A percentile compares a stretch with the other conserved stretches of the same genome.
phyloP scores from a whole-genome alignment of 306 rosid genomes.

The Cicer bijugum region DNA sequence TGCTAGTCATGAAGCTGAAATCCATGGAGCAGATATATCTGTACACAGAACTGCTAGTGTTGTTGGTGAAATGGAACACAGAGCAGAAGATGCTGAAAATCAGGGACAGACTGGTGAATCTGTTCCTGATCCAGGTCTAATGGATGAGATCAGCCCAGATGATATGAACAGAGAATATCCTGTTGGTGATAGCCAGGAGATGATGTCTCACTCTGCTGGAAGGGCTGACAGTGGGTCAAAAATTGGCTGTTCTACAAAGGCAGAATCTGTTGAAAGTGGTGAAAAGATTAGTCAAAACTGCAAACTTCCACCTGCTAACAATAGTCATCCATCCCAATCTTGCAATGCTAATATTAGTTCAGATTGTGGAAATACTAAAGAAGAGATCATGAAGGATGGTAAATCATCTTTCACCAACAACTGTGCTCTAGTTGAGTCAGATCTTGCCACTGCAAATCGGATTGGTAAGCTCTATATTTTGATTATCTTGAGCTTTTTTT shows the following conservation, averaged over 20 bases:
- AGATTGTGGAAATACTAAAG: slow-evolving; percentile 64
- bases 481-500: slow-evolving; percentile 24
- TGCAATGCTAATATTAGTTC: slow-evolving; percentile 72
- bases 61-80: slow-evolving; percentile 91
- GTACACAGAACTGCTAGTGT: slow-evolving; percentile 95
- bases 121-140: slow-evolving; percentile 83
- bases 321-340: slow-evolving; percentile 71
- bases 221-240: slow-evolving; percentile 97
- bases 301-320: slow-evolving; percentile 65
- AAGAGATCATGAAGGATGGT: slow-evolving; percentile 71
- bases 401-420: slow-evolving; percentile 73
- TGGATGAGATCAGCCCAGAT: slow-evolving; percentile 92
- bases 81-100: slow-evolving; percentile 89
- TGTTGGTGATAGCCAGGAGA: slow-evolving; percentile 95
- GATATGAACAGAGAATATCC: slow-evolving; percentile 87
- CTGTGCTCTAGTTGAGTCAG: slow-evolving; percentile 55
- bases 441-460: slow-evolving; percentile 63
- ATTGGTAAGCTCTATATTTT: slow-evolving; percentile 57
- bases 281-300: slow-evolving; percentile 80
- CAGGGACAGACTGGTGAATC: slow-evolving; percentile 99
- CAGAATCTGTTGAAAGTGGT: slow-evolving; percentile 96
- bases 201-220: slow-evolving; percentile 84
- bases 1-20: slow-evolving; percentile 99
- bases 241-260: slow-evolving; percentile 89
- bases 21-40: slow-evolving; percentile 89